Base-by-base conservation (phyloP, 306 rosid genomes). In the Trifolium fragiferum region DNA sequence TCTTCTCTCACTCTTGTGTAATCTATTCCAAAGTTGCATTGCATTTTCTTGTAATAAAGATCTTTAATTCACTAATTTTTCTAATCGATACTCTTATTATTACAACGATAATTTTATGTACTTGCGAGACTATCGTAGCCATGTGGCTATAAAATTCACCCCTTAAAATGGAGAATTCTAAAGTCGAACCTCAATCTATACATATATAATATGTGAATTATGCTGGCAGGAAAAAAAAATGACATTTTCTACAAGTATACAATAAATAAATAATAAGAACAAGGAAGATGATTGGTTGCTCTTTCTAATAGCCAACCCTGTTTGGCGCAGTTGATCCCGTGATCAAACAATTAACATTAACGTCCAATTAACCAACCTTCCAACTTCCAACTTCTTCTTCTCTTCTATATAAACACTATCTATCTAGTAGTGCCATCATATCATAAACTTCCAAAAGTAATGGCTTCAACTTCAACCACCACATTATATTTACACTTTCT, bases 381-480 rank as follows among this genome's bases (percentile, higher is more conserved):
- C 35, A 23, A 57, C 35, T 23, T 60, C 43, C 66, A 8, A 60
- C 43, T 60, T 60, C 21, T 30, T 14, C 33, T 30, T 30, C 33
- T 27, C 5, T 4, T 27, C 12, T 60, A 60, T 60, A 60, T 60
- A 60, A 60, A 30, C 66, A 60, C 66, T 3, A 60, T 30, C 41
- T 7, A 60, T 27, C 3, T 1, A 60, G 8, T 30, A 30, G 8
- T 2, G 11, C 30, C 4, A 30, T 59, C n/a, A 60, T 6, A 60
- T 59, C 19, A 3, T n/a, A 60, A 16, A 58, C 8, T 16, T 47
- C 58, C 15, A 19, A 62, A 51, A 53, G 25, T 6, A 12, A 85
- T 86, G 92, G 81, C 76, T 59, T 73, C 25, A 23, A 3, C 80
- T 18, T 40, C 72, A 11, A 44, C 55, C 4, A 57, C 50, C 32